Percentiles rank a stretch among this genome's conserved stretches.
These are phyloP conservation scores for Salvia sclarea DNA, from an alignment of 305 asterid genomes.

Conservation along the genomic window DNA sequence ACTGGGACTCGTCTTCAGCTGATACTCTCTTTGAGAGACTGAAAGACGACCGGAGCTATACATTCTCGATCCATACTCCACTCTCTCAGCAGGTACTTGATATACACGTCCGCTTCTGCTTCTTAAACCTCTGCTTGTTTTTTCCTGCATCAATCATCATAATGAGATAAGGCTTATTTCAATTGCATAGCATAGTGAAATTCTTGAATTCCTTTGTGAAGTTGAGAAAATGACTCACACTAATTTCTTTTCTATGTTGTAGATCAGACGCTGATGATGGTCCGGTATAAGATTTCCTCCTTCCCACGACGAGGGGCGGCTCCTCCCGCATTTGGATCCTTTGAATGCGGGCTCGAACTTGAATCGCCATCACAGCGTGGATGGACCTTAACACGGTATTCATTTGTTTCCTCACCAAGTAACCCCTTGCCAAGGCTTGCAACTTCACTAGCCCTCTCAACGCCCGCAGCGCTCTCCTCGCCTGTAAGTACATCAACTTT, in stretches of 20 bases:
- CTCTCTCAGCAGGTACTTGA: conserved; percentile 36
- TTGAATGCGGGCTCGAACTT: conserved; percentile 66
- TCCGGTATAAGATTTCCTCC: conserved; percentile 33
- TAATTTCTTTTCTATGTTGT: conserved; percentile 32
- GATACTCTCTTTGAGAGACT: conserved; percentile 43
- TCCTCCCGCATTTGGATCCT: conserved; percentile 57
- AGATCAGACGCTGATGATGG: conserved; percentile 39
- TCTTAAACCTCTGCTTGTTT: conserved; percentile 39
- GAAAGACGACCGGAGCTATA: conserved; percentile 41
- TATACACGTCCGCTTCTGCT: conserved; percentile 45
- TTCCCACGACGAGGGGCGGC: conserved; percentile 25
- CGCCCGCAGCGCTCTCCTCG: conserved; percentile 71
- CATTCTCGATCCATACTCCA: conserved; percentile 38
- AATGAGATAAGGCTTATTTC: no score
- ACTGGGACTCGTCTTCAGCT: conserved; percentile 40
- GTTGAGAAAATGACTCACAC: conserved; percentile 34
- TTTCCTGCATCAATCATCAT: conserved; percentile 49
- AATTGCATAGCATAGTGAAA: conserved; percentile 1
- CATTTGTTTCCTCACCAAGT: conserved; percentile 67
- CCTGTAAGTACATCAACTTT: conserved; percentile 41
- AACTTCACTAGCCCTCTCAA: conserved; percentile 68
- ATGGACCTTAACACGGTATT: conserved; percentile 52
- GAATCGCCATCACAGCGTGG: conserved; percentile 66
- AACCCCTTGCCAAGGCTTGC: conserved; percentile 80
- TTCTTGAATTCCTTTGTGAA: background rate